These are phyloP conservation scores for Cyberlindnera suaveolens DNA, from an alignment of 805 yeast genomes.

Conservation along the genomic window DNA sequence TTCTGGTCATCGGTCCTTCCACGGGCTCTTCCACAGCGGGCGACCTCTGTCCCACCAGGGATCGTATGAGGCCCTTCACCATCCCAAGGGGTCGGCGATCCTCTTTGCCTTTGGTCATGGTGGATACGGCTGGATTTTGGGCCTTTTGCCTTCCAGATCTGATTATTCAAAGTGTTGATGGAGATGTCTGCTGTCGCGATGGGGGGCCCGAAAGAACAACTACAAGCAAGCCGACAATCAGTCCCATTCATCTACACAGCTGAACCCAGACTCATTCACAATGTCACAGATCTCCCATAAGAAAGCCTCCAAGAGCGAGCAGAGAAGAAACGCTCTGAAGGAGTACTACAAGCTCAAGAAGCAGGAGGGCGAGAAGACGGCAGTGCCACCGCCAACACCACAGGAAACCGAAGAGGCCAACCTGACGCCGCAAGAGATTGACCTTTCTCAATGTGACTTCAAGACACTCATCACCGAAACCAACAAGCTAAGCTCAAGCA, in stretches of 20 bases:
- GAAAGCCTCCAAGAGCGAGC: conserved; percentile 13
- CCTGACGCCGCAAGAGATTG: conserved; percentile 23
- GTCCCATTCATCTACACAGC: too few relatives aligned
- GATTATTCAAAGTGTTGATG: too few relatives aligned
- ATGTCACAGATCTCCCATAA: conserved; percentile 17
- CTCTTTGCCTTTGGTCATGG: too few relatives aligned
- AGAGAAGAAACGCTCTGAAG: conserved; percentile 35
- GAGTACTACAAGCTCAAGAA: conserved; percentile 36
- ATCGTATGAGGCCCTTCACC: too few relatives aligned
- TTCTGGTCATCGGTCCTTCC: conserved; percentile 1
- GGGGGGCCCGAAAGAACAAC: too few relatives aligned
- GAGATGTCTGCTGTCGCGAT: too few relatives aligned
- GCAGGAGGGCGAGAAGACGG: conserved; percentile 14
- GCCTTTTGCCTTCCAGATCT: too few relatives aligned
- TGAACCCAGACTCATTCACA: conserved; percentile 1
- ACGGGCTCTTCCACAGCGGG: neutral
- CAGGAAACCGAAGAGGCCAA: conserved; percentile 16
- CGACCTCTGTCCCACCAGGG: neutral
- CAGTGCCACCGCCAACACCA: neutral
- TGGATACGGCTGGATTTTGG: too few relatives aligned
- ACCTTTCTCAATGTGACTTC: conserved; percentile 25
- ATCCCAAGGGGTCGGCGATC: too few relatives aligned
- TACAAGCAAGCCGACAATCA: too few relatives aligned
- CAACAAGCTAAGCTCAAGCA: conserved; percentile 36
- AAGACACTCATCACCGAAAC: conserved; percentile 29